Evolutionary conservation across 2,329 filamentous ascomycete species (phyloP), one percentile per base, ranked within the genome.

Genomic region (Cladophialophora immunda): DNA sequence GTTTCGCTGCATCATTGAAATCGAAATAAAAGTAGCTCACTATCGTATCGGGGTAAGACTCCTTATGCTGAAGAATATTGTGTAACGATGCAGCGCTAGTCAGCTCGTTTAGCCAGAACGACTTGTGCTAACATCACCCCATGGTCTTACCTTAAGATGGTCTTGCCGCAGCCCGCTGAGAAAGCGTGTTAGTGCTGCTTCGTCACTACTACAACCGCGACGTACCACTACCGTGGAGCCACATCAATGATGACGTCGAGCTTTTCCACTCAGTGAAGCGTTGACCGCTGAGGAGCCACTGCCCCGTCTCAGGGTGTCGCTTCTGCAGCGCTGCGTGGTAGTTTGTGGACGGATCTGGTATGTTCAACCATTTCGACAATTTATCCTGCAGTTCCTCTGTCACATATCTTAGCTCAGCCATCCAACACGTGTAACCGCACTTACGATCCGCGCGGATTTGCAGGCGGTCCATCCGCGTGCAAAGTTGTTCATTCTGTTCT

Each of bases 11-110:
- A 57, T 69, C 68, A 19, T 60, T 68, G 65, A 71, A 72, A 47
- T 72, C 71, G 58, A 72, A 72, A 38, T 67, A 72, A 55, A 72
- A 72, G 53, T 70, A 67, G 45, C 62, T 61, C 17, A 72, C 47
- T 27, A 34, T 17, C 4, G 52, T 52, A 27, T 36, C 41, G n/a
- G n/a, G n/a, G n/a, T n/a, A n/a, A 50, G 52, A 34, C 34, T 47
- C 27, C 29, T 45, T 15, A 1, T 52, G 22, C 41, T 50, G 41
- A 22, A 55, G 19, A 34, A 67, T 50, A 34, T 60, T 54, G 7
- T 67, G 53, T 25, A 67, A 55, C 27, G 65, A 50, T 19, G 64
- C 66, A 19, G 64, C 41, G 47, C 64, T 69, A 56, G 13, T 13
- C 17, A n/a, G 36, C 15, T 30, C 54, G 25, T 57, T 29, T 4